A percentile compares a stretch with the other conserved stretches of the same genome.
phyloP scores from a whole-genome alignment of 2,329 filamentous ascomycete genomes.

The Dactylellina haptotyla region DNA sequence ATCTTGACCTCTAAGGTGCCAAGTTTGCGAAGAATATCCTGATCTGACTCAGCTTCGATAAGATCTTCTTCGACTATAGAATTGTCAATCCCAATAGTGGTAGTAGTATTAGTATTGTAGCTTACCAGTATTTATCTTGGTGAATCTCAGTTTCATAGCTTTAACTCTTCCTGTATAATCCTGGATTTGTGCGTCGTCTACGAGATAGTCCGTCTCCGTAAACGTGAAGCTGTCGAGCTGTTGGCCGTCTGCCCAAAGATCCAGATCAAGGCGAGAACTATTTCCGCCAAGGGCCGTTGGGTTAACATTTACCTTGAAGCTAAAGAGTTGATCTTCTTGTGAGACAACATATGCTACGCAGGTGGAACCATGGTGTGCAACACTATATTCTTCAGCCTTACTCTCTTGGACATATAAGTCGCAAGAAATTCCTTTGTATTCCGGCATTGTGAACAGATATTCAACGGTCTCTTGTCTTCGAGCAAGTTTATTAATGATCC shows the following conservation, averaged over 20 bases:
- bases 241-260: slow-evolving; percentile 42
- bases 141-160: slow-evolving; percentile 29
- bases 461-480: too few species aligned
- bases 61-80: slow-evolving; percentile 16
- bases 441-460: neutral
- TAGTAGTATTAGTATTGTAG: neutral
- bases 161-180: slow-evolving; percentile 16
- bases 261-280: slow-evolving; percentile 24
- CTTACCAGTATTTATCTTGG: slow-evolving; percentile 32
- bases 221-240: slow-evolving; percentile 31
- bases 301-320: slow-evolving; percentile 20
- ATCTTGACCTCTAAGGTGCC: slow-evolving; percentile 27
- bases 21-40: slow-evolving; percentile 6
- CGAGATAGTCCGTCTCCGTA: slow-evolving; percentile 14
- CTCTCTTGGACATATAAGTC: neutral
- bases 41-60: neutral
- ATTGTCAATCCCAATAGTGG: neutral
- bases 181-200: slow-evolving; percentile 28
- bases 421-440: slow-evolving; percentile 28
- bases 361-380: neutral
- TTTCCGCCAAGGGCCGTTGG: neutral
- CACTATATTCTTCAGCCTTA: slow-evolving; percentile 25
- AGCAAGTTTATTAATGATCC: neutral
- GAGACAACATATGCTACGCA: slow-evolving; percentile 20
- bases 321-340: slow-evolving; percentile 20